Evolutionary conservation across 2,329 filamentous ascomycete genomes (phyloP).

Genomic region (Fusarium zealandicum): DNA sequence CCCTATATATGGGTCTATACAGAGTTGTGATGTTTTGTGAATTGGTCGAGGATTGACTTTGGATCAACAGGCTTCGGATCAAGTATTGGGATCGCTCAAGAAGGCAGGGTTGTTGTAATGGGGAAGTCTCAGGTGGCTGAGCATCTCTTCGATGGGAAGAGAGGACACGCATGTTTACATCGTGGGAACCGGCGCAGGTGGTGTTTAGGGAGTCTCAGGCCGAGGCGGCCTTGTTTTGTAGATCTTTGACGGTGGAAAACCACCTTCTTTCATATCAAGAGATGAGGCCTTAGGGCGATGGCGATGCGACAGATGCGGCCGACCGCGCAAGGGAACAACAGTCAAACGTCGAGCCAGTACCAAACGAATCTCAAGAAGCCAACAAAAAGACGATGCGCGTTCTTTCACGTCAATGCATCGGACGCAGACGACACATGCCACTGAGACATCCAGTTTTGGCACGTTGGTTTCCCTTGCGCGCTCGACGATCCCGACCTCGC

Average conservation of each 20-base stretch:
- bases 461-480: conserved; percentile 27
- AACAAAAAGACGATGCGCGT: neutral
- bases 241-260: conserved; percentile 56
- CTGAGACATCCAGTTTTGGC: conserved; percentile 21
- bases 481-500: conserved; percentile 23
- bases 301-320: conserved; percentile 16
- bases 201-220: conserved; percentile 45
- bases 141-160: conserved; percentile 47
- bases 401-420: neutral
- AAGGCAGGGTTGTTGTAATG: conserved; percentile 43
- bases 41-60: conserved; percentile 42
- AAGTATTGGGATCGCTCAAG: conserved; percentile 41
- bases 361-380: neutral
- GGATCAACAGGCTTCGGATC: conserved; percentile 40
- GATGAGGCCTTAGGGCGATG: conserved; percentile 37
- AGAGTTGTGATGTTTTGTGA: conserved; percentile 7
- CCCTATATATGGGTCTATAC: conserved; percentile 15
- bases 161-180: conserved; percentile 43
- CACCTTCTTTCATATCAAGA: conserved; percentile 53
- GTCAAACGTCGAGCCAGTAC: conserved; percentile 1
- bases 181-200: conserved; percentile 39
- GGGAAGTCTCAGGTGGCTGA: conserved; percentile 42
- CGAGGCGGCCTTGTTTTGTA: conserved; percentile 47
- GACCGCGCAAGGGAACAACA: conserved; percentile 9
- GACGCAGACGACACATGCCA: conserved; percentile 19